Base-by-base conservation (phyloP, 495 filamentous ascomycete genomes). In the Rostrohypoxylon terebratum region DNA sequence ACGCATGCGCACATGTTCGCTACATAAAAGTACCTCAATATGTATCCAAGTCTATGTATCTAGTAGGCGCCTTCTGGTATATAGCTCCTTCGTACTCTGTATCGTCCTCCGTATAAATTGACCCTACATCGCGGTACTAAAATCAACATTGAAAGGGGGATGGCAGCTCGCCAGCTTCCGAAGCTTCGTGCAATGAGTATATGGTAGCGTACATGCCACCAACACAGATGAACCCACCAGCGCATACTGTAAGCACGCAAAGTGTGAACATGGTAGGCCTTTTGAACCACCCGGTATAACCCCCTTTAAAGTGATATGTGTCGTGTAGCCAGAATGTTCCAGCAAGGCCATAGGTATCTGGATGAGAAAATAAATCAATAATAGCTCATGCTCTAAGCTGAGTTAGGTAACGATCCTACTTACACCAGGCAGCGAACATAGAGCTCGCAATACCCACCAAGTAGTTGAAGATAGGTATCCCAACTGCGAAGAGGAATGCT, bases 401-500 rank as follows among this genome's bases (percentile, higher is more conserved):
- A 14, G 23, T 45, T 13, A 11, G 25, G 4, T 59, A 5, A 38
- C 16, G 11, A 36, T 20, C n/a, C 4, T n/a, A 65, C 62, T 16
- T 66, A 66, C 63, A 88, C 80, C 85, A 87, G 23, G 80, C 81
- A 57, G 86, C 83, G 45, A 90, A 87, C 16, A 89, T 68, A 1
- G 87, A 84, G 1, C 86, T 85, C 21, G 78, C 66, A 31, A 82
- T 77, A 16, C 79, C 79, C 8, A 92, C 79, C 36, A 92, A 79
- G 60, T 87, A 83, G 68, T 87, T 89, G 81, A 92, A 92, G 20
- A 88, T 83, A 0, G 90, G 90, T 4, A 92, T 89, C 2, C 88
- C 86, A 16, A 87, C 82, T 1, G 89, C 87, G 68, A 93, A 88
- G 61, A 92, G 79, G 85, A 89, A 92, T 4, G 88, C 89, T 3